Conservation (phyloP, 768 basidiomycete species). For the Amanita molliuscula region DNA sequence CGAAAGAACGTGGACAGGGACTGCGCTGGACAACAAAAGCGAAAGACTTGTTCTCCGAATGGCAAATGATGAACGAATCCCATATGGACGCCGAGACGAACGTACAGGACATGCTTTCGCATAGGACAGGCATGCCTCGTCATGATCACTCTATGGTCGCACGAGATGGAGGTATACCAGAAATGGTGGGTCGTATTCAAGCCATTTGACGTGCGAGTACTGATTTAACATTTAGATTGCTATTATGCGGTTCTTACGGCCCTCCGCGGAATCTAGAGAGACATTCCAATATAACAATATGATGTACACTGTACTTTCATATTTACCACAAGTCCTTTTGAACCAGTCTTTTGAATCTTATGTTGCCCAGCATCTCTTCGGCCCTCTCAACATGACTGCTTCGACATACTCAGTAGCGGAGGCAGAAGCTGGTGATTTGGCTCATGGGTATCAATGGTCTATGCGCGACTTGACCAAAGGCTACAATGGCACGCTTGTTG, state of each 20-base stretch:
- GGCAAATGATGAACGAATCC: conserved; percentile 28
- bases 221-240: conserved; percentile 18
- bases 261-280: no score
- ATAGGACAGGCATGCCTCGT: conserved; percentile 35
- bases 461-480: conserved; percentile 21
- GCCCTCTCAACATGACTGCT: conserved; percentile 27
- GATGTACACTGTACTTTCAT: conserved; percentile 23
- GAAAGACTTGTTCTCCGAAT: conserved; percentile 26
- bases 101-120: no score
- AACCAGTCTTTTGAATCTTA: conserved; percentile 28
- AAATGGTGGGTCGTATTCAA: conserved; percentile 24
- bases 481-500: conserved; percentile 23
- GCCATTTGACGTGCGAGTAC: no score
- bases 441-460: conserved; percentile 25
- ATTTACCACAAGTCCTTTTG: conserved; percentile 26
- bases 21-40: conserved; percentile 29
- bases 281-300: no score
- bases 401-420: conserved; percentile 32
- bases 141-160: conserved; percentile 27
- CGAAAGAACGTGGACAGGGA: conserved; percentile 16
- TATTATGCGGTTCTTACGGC: conserved; percentile 33
- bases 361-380: conserved; percentile 27
- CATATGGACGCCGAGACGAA: conserved; percentile 22
- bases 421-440: no score
- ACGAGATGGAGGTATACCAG: conserved; percentile 20